A percentile compares a stretch with the other conserved stretches of the same genome.
phyloP scores from a whole-genome alignment of 768 basidiomycete species.

The Boletus insuetus region DNA sequence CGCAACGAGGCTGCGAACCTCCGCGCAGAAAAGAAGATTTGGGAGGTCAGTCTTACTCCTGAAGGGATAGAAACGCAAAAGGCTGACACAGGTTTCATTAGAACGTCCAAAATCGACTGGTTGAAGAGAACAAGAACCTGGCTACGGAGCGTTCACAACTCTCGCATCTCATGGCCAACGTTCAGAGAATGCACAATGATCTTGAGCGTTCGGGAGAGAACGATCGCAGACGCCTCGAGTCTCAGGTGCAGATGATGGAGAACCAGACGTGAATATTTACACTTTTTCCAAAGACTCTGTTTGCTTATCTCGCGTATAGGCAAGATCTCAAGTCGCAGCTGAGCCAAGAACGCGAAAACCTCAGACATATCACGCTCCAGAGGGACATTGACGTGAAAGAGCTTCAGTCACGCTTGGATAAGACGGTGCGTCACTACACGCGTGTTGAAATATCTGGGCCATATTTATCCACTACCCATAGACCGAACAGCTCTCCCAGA shows the following conservation, averaged over 20 bases:
- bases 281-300: not conserved
- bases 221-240: conserved; percentile 78
- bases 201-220: conserved; percentile 81
- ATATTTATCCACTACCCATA: conserved; percentile 30
- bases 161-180: conserved; percentile 83
- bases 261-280: conserved; percentile 60
- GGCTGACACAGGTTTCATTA: conserved; percentile 30
- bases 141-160: conserved; percentile 81
- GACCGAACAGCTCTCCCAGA: conserved; percentile 62
- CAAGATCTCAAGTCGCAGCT: conserved; percentile 73
- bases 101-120: conserved; percentile 77
- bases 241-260: conserved; percentile 74
- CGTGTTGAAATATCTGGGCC: not conserved
- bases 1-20: conserved; percentile 86
- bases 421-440: conserved; percentile 45
- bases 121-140: conserved; percentile 81
- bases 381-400: conserved; percentile 81
- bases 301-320: conserved; percentile 36
- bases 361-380: conserved; percentile 73
- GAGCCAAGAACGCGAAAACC: conserved; percentile 67
- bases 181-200: conserved; percentile 89
- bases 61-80: not conserved
- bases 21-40: conserved; percentile 90
- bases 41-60: conserved; percentile 61
- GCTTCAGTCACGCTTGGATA: conserved; percentile 68